These are phyloP conservation scores for Annulohypoxylon moriforme DNA, from an alignment of 495 filamentous ascomycete species.

Conservation along the genomic window DNA sequence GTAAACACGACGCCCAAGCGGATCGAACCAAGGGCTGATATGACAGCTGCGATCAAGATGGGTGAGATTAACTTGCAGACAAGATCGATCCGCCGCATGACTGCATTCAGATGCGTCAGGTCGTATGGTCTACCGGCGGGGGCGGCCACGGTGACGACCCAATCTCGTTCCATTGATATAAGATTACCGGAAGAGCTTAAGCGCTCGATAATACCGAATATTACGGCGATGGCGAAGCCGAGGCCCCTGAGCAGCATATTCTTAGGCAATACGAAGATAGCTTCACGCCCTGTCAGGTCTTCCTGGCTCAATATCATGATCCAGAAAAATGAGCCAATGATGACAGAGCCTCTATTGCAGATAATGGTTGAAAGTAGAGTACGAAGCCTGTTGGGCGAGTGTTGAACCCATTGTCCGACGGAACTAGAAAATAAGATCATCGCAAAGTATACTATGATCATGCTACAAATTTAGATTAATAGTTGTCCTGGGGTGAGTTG, in stretches of 20 bases:
- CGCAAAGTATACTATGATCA: conserved; percentile 49
- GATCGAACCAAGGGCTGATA: conserved; percentile 56
- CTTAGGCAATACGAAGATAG: conserved; percentile 18
- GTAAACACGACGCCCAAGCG: conserved; percentile 62
- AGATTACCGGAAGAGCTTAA: conserved; percentile 66
- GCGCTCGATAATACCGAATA: conserved; percentile 69
- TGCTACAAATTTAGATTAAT: conserved; percentile 44
- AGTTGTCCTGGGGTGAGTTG: conserved; percentile 20
- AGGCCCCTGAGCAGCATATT: conserved; percentile 40
- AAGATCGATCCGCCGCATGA: conserved; percentile 77
- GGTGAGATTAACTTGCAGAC: conserved; percentile 76
- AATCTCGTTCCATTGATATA: conserved; percentile 74
- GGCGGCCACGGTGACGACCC: conserved; percentile 61
- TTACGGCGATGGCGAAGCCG: conserved; percentile 57
- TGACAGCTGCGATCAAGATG: conserved; percentile 66
- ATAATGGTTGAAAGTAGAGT: conserved; percentile 56
- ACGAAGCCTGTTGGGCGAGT: conserved; percentile 55
- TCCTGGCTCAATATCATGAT: conserved; percentile 53
- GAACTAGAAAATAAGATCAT: conserved; percentile 50
- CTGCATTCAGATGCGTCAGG: conserved; percentile 65
- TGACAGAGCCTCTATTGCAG: conserved; percentile 59
- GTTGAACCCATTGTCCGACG: conserved; percentile 61
- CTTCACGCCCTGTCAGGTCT: conserved; percentile 34
- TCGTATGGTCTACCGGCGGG: conserved; percentile 50
- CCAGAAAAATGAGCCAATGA: conserved; percentile 63